Evolutionary conservation across 108 stramenopile species (phyloP), one percentile per base, ranked within the genome.

Genomic region (Asterionellopsis glacialis): DNA sequence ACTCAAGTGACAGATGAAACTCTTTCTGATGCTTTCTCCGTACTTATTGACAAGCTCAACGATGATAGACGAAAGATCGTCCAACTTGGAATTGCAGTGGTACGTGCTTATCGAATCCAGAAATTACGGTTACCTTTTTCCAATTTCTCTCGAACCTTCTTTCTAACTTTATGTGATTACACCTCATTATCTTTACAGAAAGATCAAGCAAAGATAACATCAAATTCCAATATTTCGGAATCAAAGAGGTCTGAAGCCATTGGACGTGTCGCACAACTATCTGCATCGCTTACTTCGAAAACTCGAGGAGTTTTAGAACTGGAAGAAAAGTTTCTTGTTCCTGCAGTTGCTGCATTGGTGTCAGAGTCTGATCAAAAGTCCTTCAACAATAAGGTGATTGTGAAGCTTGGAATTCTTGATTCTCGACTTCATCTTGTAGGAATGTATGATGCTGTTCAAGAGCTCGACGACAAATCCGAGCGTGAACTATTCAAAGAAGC

Each of bases 351-450:
- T 19, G 25, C 44, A 38, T 22, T 79, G 21, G 84, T 87, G 38
- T 72, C 83, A 16, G 67, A 72, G 39, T 57, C 50, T 12, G 83
- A 85, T 44, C 89, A 91, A 81, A 78, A 79, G 41, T 75, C 84
- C 10, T 87, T 91, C 72, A 91, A 83, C 67, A 83, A 82, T 55
- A 67, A 70, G 42, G 85, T 91, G 12, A 63, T 91, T 13, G 23
- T 68, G 18, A 71, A 61, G 16, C 57, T 91, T 1, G 90, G 90
- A n/a, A 14, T 91, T 11, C 65, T 80, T 43, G 86, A 91, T 54
- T 84, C 84, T 38, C 66, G 90, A 28, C 59, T 84, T 13, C 82
- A 91, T 72, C 66, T 91, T 9, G 87, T 91, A 19, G 81, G 81
- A 33, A 91, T 91, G 90, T 67, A 84, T 57, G 84, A 91, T 60